Evolutionary conservation across 257 asterid species (phyloP), one percentile per base, ranked within the genome.

Genomic region (Primulina huaijiensis): DNA sequence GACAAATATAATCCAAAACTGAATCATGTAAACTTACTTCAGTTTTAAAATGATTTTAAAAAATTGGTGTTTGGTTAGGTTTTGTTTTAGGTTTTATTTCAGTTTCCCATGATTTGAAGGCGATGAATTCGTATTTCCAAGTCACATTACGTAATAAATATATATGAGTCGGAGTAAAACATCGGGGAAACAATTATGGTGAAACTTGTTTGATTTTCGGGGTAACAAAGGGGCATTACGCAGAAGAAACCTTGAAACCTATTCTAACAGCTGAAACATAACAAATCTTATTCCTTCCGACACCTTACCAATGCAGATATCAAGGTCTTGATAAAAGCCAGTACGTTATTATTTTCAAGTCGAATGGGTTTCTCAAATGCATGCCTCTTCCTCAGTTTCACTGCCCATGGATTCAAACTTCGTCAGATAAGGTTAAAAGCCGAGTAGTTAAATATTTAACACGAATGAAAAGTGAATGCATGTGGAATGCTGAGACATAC

Each of bases 291-390:
- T 70, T 85, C 90, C 5, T 84, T 85, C 89, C 84, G 84, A 69
- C 89, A 86, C 81, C 82, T 92, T 76, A 83, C 82, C 23, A 92
- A 74, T 11, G 94, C 88, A 34, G 83, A 65, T 56, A 86, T 60
- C 16, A 88, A 72, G 30, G 90, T 82, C 80, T 83, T 78, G 11
- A 89, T 76, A 11, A 86, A 74, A 56, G 90, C 86, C 72, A 88
- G 40, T 61, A 88, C 71, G 0, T 89, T 82, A 69, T 85, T 84
- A 40, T 31, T 72, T 71, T 86, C 92, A 7, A 68, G 83, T 37
- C 64, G 69, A 64, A 64, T 38, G 27, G 87, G 60, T 64, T 75
- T 80, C 65, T 76, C 74, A 10, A 90, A n/a, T n/a, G n/a, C n/a
- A 78, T 31, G 79, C 40, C 29, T 73, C 77, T 69, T 85, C 86